Base-by-base conservation (phyloP, 495 filamentous ascomycete species). In the Glutinoglossum americanum region DNA sequence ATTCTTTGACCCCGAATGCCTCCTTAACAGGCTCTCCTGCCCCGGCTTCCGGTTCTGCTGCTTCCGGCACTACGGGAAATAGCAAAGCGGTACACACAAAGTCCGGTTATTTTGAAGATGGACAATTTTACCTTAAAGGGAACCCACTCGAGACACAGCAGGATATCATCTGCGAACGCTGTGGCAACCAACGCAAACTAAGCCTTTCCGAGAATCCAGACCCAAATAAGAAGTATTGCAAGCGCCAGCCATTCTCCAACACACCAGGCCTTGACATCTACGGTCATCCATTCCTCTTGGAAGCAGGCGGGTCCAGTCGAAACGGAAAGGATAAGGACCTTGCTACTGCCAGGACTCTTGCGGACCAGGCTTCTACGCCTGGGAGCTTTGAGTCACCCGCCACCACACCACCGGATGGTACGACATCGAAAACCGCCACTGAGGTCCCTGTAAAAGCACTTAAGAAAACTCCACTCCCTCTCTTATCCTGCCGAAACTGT, bases 261-360 rank as follows among this genome's bases (percentile, higher is more conserved):
- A 77, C 80, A 63, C 78, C 81, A 1, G 83, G 84, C 55, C 81
- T 81, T 68, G 87, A 93, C 64, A 83, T 90, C 45, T 87, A 92
- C 65, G 86, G 85, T 54, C 87, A 88, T 64, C 81, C 80, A 10
- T 92, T 81, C 64, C 74, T 58, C 19, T 41, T 72, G 70, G 70
- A 76, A 27, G 67, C 67, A 48, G 54, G 60, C 54, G 59, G 51
- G 25, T 39, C 54, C 6, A 56, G 23, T 26, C 25, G 37, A 56
- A 33, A 33, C 26, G 49, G 49, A 32, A 53, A 53, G 49, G 25
- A 53, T 2, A 53, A 53, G 17, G 49, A 53, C 13, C 1, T 53
- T 30, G 11, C 49, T 32, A 10, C 49, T 17, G 54, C 54, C 32
- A 39, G 32, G 23, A 5, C 54, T n/a, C 19, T 39, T 17, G 32